Evolutionary conservation across 1,284 basidiomycete species (phyloP).

Genomic region (Neonothopanus nambi): DNA sequence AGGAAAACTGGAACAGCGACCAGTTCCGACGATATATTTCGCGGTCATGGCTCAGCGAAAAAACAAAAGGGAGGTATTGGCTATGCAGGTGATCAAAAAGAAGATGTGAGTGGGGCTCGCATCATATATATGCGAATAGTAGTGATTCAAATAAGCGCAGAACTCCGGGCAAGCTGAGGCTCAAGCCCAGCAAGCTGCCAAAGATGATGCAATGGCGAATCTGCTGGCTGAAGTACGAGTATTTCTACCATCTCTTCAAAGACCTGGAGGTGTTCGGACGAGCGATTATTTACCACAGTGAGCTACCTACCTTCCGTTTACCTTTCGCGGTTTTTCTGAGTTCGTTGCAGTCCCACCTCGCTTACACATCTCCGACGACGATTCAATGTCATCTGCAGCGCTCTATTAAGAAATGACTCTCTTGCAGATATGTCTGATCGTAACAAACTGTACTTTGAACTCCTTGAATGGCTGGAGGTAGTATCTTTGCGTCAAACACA

Average conservation of each 20-base stretch:
- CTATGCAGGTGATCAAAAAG: constrained; percentile 76
- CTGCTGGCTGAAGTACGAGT: constrained; percentile 70
- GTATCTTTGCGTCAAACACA: constrained; percentile 7
- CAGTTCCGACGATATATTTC: constrained; percentile 58
- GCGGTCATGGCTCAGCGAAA: constrained; percentile 46
- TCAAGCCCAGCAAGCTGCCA: constrained; percentile 62
- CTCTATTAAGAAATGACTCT: constrained; percentile 86
- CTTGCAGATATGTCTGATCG: constrained; percentile 91
- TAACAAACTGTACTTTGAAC: constrained; percentile 80
- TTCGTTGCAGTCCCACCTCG: constrained; percentile 59
- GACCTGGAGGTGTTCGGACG: constrained; percentile 68
- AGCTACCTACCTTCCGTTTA: background rate
- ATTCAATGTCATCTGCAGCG: constrained; percentile 84
- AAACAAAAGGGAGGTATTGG: constrained; percentile 78
- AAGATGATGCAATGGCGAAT: constrained; percentile 70
- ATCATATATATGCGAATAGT: background rate
- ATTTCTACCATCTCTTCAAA: constrained; percentile 78
- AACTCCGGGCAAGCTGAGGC: constrained; percentile 78
- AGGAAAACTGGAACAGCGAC: constrained; percentile 48
- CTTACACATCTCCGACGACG: constrained; percentile 86
- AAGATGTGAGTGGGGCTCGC: constrained; percentile 68
- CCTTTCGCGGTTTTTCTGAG: too few species aligned
- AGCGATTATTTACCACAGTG: constrained; percentile 84
- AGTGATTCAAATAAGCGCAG: constrained; percentile 37
- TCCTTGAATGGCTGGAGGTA: constrained; percentile 91